These are phyloP conservation scores for Colletotrichum tofieldiae DNA, from an alignment of 2,329 filamentous ascomycete species.

Conservation along the genomic window DNA sequence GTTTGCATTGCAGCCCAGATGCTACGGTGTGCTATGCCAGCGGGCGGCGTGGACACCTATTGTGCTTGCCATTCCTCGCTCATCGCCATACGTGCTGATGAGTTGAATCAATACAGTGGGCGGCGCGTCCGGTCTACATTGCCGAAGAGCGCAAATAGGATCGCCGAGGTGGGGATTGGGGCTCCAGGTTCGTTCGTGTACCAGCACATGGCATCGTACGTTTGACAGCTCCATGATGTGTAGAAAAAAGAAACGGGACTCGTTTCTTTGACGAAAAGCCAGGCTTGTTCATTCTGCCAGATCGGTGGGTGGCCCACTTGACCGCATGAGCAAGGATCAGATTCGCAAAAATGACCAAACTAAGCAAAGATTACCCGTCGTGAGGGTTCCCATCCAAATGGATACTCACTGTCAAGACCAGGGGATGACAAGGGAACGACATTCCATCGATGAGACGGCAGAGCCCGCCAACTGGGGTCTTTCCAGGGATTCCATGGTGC, in stretches of 20 bases:
- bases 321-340: conserved; percentile 33
- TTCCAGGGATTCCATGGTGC: conserved; percentile 27
- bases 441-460: conserved; percentile 42
- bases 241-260: conserved; percentile 37
- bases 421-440: conserved; percentile 21
- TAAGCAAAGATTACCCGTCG: conserved; percentile 40
- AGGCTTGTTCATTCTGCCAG: conserved; percentile 41
- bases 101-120: conserved; percentile 22
- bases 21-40: conserved; percentile 19
- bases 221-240: conserved; percentile 40
- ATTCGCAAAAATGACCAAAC: conserved; percentile 42
- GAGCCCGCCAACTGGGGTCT: conserved; percentile 41
- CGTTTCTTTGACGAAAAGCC: conserved; percentile 39
- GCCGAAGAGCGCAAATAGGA: conserved; percentile 26
- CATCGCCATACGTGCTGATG: conserved; percentile 16
- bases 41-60: conserved; percentile 14
- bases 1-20: conserved; percentile 27
- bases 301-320: conserved; percentile 40
- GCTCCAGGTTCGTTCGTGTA: conserved; percentile 23
- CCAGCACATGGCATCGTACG: conserved; percentile 41
- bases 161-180: conserved; percentile 23
- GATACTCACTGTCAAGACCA: conserved; percentile 28
- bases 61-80: conserved; percentile 4
- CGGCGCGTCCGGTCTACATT: conserved; percentile 30
- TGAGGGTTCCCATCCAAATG: conserved; percentile 35